Percentiles rank a stretch among this genome's conserved stretches.
Conservation (phyloP, 164 flowering plant species). For the Vitis vinifera region ASM3070453v1 NC_081817.1:3262001-3262500, state of each 20-base stretch:
- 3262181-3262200: slow-evolving; percentile 29
- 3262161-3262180: slow-evolving; percentile 32
- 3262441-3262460: no score
- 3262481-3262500: no score
- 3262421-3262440: no score
- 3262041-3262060: slow-evolving; percentile 5
- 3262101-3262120: slow-evolving; percentile 24
- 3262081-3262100: slow-evolving; percentile 31
- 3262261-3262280: slow-evolving; percentile 4
- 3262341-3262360: slow-evolving; percentile 14
- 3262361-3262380: no score
- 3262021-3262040: slow-evolving; percentile 26
- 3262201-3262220: slow-evolving; percentile 27
- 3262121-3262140: slow-evolving; percentile 20
- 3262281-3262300: slow-evolving; percentile 23
- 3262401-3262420: no score
- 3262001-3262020: slow-evolving; percentile 26
- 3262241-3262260: slow-evolving; percentile 29
- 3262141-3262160: slow-evolving; percentile 29
- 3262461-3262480: no score
- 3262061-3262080: slow-evolving; percentile 20
- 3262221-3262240: slow-evolving; percentile 25
- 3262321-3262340: slow-evolving; percentile 22
- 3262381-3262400: no score
- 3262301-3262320: slow-evolving; percentile 20